Evolutionary conservation across 306 rosid species (phyloP).

Genomic region (Trifolium subterraneum): DNA sequence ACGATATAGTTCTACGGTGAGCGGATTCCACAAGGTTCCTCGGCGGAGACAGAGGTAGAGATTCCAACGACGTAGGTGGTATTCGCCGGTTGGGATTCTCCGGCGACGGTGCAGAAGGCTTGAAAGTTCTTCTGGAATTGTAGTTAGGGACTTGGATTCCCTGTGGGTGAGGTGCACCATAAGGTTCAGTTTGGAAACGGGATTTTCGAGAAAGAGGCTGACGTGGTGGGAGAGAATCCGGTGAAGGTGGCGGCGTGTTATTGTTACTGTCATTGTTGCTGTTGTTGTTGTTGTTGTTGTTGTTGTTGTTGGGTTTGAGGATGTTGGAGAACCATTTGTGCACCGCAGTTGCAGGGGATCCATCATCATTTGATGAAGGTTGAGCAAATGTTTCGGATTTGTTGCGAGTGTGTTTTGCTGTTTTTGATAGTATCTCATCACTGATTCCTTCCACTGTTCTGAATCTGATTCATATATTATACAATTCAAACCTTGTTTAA

Average conservation of each 20-base stretch:
- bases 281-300: neutral
- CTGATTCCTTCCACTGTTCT: conserved; percentile 67
- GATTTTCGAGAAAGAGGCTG: conserved; percentile 54
- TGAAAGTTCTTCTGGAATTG: conserved; percentile 47
- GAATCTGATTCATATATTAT: conserved; percentile 52
- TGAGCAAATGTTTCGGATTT: conserved; percentile 55
- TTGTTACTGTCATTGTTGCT: neutral
- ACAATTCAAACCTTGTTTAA: too few species aligned
- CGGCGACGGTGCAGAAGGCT: conserved; percentile 25
- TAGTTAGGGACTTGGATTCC: conserved; percentile 49
- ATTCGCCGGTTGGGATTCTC: conserved; percentile 44
- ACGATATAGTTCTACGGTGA: conserved; percentile 59
- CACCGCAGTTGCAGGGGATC: conserved; percentile 59
- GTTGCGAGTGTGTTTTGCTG: conserved; percentile 66
- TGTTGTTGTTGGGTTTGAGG: conserved; percentile 51
- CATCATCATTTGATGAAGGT: conserved; percentile 28
- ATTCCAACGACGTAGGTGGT: neutral
- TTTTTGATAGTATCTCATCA: conserved; percentile 70
- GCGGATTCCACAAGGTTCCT: conserved; percentile 64
- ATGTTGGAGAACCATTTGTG: conserved; percentile 71
- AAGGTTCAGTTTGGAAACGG: conserved; percentile 67
- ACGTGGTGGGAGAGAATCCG: conserved; percentile 53
- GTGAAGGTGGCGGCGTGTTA: conserved; percentile 22
- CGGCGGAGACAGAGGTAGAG: conserved; percentile 71
- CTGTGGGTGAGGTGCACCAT: conserved; percentile 55